Conservation (phyloP, 805 yeast genomes). For the Saturnispora sekii region DNA sequence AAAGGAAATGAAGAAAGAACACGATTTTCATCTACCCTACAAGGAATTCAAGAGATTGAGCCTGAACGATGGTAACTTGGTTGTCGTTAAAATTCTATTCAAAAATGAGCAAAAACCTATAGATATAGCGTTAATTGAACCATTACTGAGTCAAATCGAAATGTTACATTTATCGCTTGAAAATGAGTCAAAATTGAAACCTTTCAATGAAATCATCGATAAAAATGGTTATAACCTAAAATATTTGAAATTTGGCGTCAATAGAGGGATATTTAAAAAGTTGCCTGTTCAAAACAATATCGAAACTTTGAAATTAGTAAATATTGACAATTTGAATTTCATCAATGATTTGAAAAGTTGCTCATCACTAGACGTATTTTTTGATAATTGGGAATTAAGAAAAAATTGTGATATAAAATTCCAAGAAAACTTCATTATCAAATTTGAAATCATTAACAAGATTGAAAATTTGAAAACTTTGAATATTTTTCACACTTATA, state of each 20-base stretch:
- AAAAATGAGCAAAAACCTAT: slow-evolving; percentile 25
- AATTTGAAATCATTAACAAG: slow-evolving; percentile 14
- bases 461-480: slow-evolving; percentile 17
- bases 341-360: slow-evolving; percentile 18
- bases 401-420: slow-evolving; percentile 21
- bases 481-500: slow-evolving; percentile 24
- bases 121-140: slow-evolving; percentile 20
- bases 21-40: slow-evolving; percentile 26
- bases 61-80: slow-evolving; percentile 23
- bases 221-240: slow-evolving; percentile 14
- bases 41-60: slow-evolving; percentile 24
- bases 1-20: slow-evolving; percentile 25
- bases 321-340: slow-evolving; percentile 23
- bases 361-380: slow-evolving; percentile 23
- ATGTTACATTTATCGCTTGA: slow-evolving; percentile 23
- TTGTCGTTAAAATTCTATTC: slow-evolving; percentile 24
- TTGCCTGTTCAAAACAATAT: slow-evolving; percentile 20
- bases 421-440: slow-evolving; percentile 18
- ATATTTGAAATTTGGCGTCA: slow-evolving; percentile 25
- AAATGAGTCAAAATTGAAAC: slow-evolving; percentile 22
- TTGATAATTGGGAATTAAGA: slow-evolving; percentile 26
- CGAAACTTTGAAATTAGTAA: slow-evolving; percentile 21
- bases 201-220: slow-evolving; percentile 24
- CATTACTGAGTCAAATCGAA: slow-evolving; percentile 20
- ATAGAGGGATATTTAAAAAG: slow-evolving; percentile 21